These are phyloP conservation scores for Chondrus crispus DNA, from an alignment of 23 red algal species.

Conservation along the genomic window DNA sequence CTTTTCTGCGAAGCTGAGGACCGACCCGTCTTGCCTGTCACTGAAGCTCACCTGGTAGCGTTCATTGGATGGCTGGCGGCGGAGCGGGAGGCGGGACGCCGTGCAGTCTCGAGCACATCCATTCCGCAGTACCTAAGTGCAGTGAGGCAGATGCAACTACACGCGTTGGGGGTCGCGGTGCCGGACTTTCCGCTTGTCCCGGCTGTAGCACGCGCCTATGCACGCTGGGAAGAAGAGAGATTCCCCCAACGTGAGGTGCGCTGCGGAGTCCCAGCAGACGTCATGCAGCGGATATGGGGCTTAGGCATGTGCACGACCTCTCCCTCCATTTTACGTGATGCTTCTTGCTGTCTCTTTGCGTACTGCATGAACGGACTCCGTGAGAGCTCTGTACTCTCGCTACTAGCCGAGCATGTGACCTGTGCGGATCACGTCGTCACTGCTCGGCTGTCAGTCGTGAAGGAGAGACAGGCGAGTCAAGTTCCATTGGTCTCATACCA, in stretches of 20 bases:
- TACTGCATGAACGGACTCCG: background rate
- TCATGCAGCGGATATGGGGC: background rate
- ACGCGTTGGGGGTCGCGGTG: background rate
- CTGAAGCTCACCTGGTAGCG: background rate
- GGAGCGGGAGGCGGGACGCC: background rate
- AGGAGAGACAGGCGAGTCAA: background rate
- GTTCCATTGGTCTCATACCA: background rate
- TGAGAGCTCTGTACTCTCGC: background rate
- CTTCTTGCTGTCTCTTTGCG: background rate
- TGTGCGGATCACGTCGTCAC: background rate
- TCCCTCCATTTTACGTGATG: background rate
- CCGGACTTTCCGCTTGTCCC: background rate
- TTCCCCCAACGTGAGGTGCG: background rate
- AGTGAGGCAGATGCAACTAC: background rate
- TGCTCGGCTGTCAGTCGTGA: background rate
- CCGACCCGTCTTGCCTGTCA: background rate
- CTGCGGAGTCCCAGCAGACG: background rate
- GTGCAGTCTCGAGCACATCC: background rate
- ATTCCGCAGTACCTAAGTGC: conserved; percentile 18
- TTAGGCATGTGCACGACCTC: background rate
- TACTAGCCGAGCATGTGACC: background rate
- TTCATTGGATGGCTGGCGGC: conserved; percentile 16
- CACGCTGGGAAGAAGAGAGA: background rate
- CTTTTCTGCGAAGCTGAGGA: background rate
- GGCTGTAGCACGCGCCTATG: background rate